phyloP scores from a whole-genome alignment of 495 filamentous ascomycete genomes.

The Chlorociboria aeruginascens region DNA sequence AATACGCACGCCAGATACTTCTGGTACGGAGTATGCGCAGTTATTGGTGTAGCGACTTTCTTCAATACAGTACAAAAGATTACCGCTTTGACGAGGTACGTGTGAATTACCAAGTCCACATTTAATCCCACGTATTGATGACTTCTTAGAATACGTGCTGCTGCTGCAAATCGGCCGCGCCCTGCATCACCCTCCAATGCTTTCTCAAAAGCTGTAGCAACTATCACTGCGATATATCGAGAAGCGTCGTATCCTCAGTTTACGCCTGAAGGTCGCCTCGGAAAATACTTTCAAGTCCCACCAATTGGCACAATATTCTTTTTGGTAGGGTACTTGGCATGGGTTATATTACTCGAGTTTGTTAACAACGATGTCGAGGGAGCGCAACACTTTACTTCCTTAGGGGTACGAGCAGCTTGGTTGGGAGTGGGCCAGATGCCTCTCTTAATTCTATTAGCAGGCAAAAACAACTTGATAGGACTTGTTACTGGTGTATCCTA shows the following conservation, averaged over 20 bases:
- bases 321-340: constrained; percentile 9
- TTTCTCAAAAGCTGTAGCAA: constrained; percentile 9
- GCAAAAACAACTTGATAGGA: constrained; percentile 66
- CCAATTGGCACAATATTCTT: constrained; percentile 11
- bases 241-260: constrained; percentile 14
- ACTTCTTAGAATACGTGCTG: constrained; percentile 10
- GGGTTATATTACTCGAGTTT: constrained; percentile 16
- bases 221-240: constrained; percentile 11
- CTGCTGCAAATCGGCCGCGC: constrained; percentile 12
- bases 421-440: constrained; percentile 68
- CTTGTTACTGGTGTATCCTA: constrained; percentile 58
- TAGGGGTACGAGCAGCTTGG: constrained; percentile 53
- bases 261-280: not conserved
- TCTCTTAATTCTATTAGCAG: constrained; percentile 64
- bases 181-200: constrained; percentile 7
- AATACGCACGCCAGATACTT: constrained; percentile 16
- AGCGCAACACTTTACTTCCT: constrained; percentile 14
- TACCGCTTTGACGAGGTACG: constrained; percentile 8
- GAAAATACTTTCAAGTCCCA: constrained; percentile 8
- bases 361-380: constrained; percentile 15
- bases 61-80: constrained; percentile 12
- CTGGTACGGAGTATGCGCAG: constrained; percentile 14
- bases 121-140: not conserved
- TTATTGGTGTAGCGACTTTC: constrained; percentile 8
- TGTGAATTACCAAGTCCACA: not conserved